Percentiles rank a stretch among this genome's conserved stretches.
These are phyloP conservation scores for Rhynchospora breviuscula DNA, from an alignment of 176 grass and related monocot species.

Conservation along the genomic window DNA sequence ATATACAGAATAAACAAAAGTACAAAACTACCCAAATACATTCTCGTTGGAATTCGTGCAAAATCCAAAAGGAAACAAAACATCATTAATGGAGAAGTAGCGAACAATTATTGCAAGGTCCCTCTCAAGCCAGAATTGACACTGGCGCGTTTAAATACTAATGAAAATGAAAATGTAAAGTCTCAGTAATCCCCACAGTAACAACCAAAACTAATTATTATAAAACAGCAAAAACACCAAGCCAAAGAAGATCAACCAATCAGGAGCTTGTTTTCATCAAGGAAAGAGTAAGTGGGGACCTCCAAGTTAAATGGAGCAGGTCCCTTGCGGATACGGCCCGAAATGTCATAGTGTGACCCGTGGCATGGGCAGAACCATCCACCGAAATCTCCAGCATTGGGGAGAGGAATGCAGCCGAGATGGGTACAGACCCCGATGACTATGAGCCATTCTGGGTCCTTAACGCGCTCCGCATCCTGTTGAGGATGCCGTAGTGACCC, in stretches of 20 bases:
- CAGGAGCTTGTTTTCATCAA: conserved; percentile 87
- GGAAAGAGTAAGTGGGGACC: conserved; percentile 71
- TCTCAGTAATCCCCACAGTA: background rate
- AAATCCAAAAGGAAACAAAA: background rate
- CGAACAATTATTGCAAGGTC: conserved; percentile 28
- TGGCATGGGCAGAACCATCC: conserved; percentile 97
- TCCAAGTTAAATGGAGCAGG: conserved; percentile 88
- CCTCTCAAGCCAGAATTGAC: conserved; percentile 23
- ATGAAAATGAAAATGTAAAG: background rate
- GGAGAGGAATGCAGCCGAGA: conserved; percentile 81
- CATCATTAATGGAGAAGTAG: conserved; percentile 8
- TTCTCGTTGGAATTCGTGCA: background rate
- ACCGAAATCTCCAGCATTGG: conserved; percentile 73
- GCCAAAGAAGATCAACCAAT: conserved; percentile 47
- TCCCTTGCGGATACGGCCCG: conserved; percentile 81
- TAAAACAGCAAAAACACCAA: conserved; percentile 13
- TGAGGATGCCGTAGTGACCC: conserved; percentile 62
- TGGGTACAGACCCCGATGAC: conserved; percentile 87
- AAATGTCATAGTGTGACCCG: conserved; percentile 81
- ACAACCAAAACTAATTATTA: conserved; percentile 16
- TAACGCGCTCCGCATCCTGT: conserved; percentile 69
- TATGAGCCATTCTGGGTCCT: conserved; percentile 80
- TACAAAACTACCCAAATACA: background rate
- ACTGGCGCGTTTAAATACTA: conserved; percentile 19
- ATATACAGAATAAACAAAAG: conserved; percentile 13